A percentile compares a stretch with the other conserved stretches of the same genome.
These are phyloP conservation scores for Asclepias syriaca DNA, from an alignment of 257 asterid genomes.

Conservation along the genomic window DNA sequence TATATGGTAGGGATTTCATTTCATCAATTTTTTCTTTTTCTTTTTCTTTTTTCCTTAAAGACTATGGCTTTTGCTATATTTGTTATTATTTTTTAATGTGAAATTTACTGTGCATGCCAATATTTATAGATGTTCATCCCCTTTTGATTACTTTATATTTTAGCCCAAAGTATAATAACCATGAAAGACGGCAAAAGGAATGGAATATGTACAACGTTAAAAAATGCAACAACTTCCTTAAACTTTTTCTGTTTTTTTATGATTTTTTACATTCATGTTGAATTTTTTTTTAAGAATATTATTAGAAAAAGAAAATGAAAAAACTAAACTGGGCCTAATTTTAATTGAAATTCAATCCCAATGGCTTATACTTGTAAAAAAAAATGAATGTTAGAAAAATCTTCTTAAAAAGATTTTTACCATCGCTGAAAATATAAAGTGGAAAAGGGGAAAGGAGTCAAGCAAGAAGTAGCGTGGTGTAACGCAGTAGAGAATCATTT, in stretches of 20 bases:
- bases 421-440: background rate
- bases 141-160: background rate
- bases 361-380: too few species aligned
- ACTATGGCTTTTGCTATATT: background rate
- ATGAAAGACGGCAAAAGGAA: conserved; percentile 81
- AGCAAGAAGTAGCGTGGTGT: background rate
- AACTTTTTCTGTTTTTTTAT: too few species aligned
- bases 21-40: too few species aligned
- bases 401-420: too few species aligned
- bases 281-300: too few species aligned
- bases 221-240: too few species aligned
- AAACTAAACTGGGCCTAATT: too few species aligned
- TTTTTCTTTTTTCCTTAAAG: background rate
- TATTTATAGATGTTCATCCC: background rate
- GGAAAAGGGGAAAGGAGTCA: background rate
- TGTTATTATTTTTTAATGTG: background rate
- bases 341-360: too few species aligned
- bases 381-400: too few species aligned
- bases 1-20: background rate
- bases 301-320: too few species aligned
- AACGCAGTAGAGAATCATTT: background rate
- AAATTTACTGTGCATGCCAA: background rate
- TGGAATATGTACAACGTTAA: conserved; percentile 19
- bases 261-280: too few species aligned
- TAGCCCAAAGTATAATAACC: conserved; percentile 44